These are phyloP conservation scores for Podospora anserina DNA, from an alignment of 495 filamentous ascomycete genomes.

Conservation along the genomic window DNA sequence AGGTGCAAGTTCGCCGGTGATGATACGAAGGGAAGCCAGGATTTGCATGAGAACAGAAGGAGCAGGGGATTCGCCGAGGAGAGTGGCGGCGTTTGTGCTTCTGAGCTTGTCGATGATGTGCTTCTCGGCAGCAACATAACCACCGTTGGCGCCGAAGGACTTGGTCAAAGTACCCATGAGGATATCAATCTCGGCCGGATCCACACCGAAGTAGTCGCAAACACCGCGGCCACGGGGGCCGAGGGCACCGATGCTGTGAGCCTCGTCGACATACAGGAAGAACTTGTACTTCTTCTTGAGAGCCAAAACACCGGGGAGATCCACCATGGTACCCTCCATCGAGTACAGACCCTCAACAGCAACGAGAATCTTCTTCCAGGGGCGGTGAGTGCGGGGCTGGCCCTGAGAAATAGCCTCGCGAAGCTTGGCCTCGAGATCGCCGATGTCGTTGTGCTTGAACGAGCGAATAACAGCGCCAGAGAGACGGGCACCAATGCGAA, in stretches of 20 bases:
- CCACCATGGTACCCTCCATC: constrained; percentile 98
- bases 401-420: constrained; percentile 93
- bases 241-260: constrained; percentile 92
- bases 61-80: constrained; percentile 84
- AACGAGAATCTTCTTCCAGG: constrained; percentile 98
- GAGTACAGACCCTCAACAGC: constrained; percentile 97
- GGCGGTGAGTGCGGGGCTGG: constrained; percentile 91
- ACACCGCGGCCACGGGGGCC: constrained; percentile 86
- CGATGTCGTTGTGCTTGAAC: constrained; percentile 97
- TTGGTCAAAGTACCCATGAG: constrained; percentile 98
- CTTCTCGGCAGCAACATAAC: constrained; percentile 90
- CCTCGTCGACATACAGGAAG: constrained; percentile 91
- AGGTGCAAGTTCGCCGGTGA: constrained; percentile 78
- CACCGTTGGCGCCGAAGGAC: constrained; percentile 96
- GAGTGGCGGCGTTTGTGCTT: constrained; percentile 76
- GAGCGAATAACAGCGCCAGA: constrained; percentile 91
- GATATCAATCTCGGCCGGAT: constrained; percentile 84
- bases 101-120: constrained; percentile 87
- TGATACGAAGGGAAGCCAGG: constrained; percentile 75
- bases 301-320: constrained; percentile 78
- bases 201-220: constrained; percentile 93
- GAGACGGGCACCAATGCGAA: constrained; percentile 88
- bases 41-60: constrained; percentile 90
- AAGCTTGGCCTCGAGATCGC: constrained; percentile 74
- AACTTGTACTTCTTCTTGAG: constrained; percentile 97